phyloP scores from a whole-genome alignment of 1,139 yeast species.

The Zygosaccharomyces sapae region DNA sequence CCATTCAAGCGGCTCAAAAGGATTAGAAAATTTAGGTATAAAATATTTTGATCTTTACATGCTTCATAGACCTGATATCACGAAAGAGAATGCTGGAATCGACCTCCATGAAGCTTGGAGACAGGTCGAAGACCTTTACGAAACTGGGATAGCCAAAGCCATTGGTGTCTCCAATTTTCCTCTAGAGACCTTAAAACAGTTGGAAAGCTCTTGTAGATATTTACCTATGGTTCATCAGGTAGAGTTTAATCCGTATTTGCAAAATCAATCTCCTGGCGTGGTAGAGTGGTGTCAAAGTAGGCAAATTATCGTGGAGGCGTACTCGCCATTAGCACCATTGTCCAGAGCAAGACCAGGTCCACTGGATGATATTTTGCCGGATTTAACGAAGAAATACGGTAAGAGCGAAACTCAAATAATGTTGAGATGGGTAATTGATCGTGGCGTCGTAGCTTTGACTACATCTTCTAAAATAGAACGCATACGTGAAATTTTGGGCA shows the following conservation, averaged over 20 bases:
- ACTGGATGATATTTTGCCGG: constrained; percentile 21
- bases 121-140: constrained; percentile 34
- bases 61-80: constrained; percentile 43
- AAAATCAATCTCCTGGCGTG: constrained; percentile 48
- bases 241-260: constrained; percentile 54
- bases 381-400: constrained; percentile 36
- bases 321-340: constrained; percentile 50
- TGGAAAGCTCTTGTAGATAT: constrained; percentile 37
- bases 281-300: constrained; percentile 43
- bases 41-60: constrained; percentile 49
- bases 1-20: constrained; percentile 40
- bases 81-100: constrained; percentile 39
- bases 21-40: constrained; percentile 37
- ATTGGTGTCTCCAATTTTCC: constrained; percentile 52
- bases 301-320: constrained; percentile 48
- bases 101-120: constrained; percentile 37
- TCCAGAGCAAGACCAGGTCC: constrained; percentile 48
- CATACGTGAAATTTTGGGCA: constrained; percentile 42
- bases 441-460: constrained; percentile 44
- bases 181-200: constrained; percentile 38
- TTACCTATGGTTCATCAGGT: constrained; percentile 53
- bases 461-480: constrained; percentile 46
- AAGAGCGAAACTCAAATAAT: constrained; percentile 39
- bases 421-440: constrained; percentile 41
- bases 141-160: constrained; percentile 16